Conservation (phyloP, 371 early-diverging fungal species). For the Umbelopsis sp. region DNA sequence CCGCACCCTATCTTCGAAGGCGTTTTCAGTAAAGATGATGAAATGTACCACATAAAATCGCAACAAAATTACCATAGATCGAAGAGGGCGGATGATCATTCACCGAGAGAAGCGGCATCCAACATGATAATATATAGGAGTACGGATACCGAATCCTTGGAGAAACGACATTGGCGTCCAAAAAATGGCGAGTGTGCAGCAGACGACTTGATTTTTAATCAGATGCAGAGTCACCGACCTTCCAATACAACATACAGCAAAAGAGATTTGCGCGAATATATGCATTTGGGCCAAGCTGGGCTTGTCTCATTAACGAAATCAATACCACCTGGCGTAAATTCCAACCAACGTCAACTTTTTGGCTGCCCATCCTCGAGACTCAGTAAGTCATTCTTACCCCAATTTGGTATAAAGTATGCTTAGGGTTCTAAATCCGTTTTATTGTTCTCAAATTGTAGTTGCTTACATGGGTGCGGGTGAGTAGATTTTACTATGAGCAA, state of each 20-base stretch:
- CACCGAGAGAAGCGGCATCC: constrained; percentile 27
- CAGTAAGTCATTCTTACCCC: constrained; percentile 2
- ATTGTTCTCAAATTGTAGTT: constrained; percentile 26
- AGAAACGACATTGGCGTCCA: neutral
- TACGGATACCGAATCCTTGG: constrained; percentile 47
- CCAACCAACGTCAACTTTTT: constrained; percentile 3
- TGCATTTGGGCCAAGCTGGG: constrained; percentile 10
- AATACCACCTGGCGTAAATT: neutral
- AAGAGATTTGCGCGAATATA: neutral
- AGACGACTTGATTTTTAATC: constrained; percentile 33
- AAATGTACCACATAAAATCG: constrained; percentile 69
- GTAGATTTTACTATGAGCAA: neutral
- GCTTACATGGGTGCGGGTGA: constrained; percentile 45
- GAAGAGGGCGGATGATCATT: constrained; percentile 62
- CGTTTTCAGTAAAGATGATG: constrained; percentile 54
- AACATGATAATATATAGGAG: constrained; percentile 71
- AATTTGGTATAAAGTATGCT: neutral
- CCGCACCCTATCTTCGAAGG: constrained; percentile 64
- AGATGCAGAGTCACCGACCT: constrained; percentile 18
- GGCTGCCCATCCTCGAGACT: constrained; percentile 20
- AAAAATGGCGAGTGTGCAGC: constrained; percentile 36
- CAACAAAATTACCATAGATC: constrained; percentile 54
- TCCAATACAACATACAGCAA: constrained; percentile 18
- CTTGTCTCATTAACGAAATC: neutral
- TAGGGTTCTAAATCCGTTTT: neutral